These are phyloP conservation scores for Plenodomus tracheiphilus DNA, from an alignment of 2,329 filamentous ascomycete genomes.

Conservation along the genomic window DNA sequence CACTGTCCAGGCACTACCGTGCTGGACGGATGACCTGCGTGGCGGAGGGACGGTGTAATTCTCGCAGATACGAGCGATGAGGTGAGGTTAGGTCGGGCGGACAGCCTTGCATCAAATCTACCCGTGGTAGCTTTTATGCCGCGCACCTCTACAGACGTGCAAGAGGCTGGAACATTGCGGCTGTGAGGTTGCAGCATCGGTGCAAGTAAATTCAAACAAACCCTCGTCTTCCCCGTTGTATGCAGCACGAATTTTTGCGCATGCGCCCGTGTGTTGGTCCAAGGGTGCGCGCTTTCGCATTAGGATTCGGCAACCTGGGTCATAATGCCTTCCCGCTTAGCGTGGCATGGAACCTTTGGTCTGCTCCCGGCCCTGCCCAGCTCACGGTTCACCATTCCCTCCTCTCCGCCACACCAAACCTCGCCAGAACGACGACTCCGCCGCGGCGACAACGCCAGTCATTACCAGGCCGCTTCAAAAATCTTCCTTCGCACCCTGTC, in stretches of 20 bases:
- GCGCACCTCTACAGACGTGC: too few species aligned
- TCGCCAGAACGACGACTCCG: constrained; percentile 9
- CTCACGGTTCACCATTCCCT: constrained; percentile 13
- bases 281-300: neutral
- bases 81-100: neutral
- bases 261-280: neutral
- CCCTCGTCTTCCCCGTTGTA: too few species aligned
- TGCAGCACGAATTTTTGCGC: neutral
- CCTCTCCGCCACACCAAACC: constrained; percentile 8
- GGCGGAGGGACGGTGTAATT: neutral
- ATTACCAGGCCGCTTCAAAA: neutral
- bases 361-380: constrained; percentile 10
- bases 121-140: neutral
- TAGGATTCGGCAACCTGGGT: constrained; percentile 12
- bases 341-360: constrained; percentile 13
- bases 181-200: too few species aligned
- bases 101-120: neutral
- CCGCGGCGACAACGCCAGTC: constrained; percentile 8
- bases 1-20: too few species aligned
- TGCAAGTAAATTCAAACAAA: too few species aligned
- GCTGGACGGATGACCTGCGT: neutral
- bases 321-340: constrained; percentile 15
- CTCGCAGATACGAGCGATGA: neutral
- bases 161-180: too few species aligned
- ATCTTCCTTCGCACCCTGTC: neutral